Percentiles rank a stretch among this genome's conserved stretches.
Evolutionary conservation across 2,329 filamentous ascomycete species (phyloP).

Genomic region (Fusarium domesticum): DNA sequence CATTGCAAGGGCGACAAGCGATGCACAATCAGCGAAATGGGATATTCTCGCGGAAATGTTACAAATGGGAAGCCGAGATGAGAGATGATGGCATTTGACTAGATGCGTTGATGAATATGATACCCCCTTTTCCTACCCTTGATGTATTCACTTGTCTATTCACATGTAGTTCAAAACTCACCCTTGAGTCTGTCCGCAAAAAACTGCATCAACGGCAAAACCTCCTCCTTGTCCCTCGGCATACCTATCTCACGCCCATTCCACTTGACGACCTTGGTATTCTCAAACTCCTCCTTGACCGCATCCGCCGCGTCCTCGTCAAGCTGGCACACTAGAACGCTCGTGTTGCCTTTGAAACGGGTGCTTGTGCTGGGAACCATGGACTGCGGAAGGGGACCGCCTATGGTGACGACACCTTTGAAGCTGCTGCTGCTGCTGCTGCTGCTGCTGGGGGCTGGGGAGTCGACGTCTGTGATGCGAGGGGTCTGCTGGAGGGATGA

Average conservation of each 20-base stretch:
- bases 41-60: slow-evolving; percentile 79
- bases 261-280: slow-evolving; percentile 68
- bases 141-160: slow-evolving; percentile 2
- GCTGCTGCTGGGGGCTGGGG: slow-evolving; percentile 2
- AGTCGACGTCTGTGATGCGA: slow-evolving; percentile 35
- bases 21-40: slow-evolving; percentile 61
- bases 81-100: slow-evolving; percentile 17
- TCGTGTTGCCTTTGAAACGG: slow-evolving; percentile 58
- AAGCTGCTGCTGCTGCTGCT: slow-evolving; percentile 29
- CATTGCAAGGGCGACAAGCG: slow-evolving; percentile 69
- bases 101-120: slow-evolving; percentile 23
- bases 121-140: slow-evolving; percentile 20
- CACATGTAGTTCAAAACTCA: slow-evolving; percentile 9
- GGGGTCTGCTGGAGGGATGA: slow-evolving; percentile 40
- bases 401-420: slow-evolving; percentile 62
- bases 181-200: slow-evolving; percentile 60
- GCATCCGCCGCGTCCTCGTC: slow-evolving; percentile 62
- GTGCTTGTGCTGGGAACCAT: slow-evolving; percentile 47
- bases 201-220: slow-evolving; percentile 86
- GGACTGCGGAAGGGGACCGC: slow-evolving; percentile 54
- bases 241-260: slow-evolving; percentile 71
- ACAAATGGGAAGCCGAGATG: slow-evolving; percentile 46
- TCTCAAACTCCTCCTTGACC: slow-evolving; percentile 63
- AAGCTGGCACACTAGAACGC: slow-evolving; percentile 58
- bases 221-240: slow-evolving; percentile 81